Evolutionary conservation across 768 basidiomycete genomes (phyloP), one percentile per base, ranked within the genome.

Genomic region (Boletus subparvulus): DNA sequence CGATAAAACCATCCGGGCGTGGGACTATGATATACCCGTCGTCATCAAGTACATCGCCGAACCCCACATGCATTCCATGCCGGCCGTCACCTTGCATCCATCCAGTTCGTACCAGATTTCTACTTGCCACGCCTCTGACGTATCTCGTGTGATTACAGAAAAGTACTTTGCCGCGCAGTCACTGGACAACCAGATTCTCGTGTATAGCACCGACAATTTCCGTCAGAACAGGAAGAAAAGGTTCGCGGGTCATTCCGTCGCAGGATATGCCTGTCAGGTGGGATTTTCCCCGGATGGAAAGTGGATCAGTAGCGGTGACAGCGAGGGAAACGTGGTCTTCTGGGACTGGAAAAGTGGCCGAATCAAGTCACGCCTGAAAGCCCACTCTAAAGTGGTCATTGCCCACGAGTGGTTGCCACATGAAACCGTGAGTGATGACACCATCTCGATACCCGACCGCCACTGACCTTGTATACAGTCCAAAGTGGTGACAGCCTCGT

Each of bases 311-410:
- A 95, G 93, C 56, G 97, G 97, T 30, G 96, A 98, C 66, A 91
- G 92, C 11, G 86, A 88, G 63, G 97, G 97, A 10, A 94, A 97
- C 70, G 81, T 99, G 42, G 90, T 98, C 4, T 96, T 98, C 73
- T 99, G 97, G 97, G 97, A 98, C 72, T 99, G 93, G 92, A 98
- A 97, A 76, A 95, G 88, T n/a, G 92, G 94, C 2, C 85, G 92
- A 60, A 94, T 98, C 72, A 92, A 95, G 76, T 93, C 90, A 53
- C 80, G 92, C 39, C 73, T 98, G 53, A 85, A 86, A 61, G 93
- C 92, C 3, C 97, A 98, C 72, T 85, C 83, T 13, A 94, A 98
- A 75, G 96, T 97, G n/a, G 92, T 98, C 50, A 98, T 99, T 65
- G 84, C 93, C 21, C 97, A 99, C 67, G 92, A 92, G 68, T 99